These are phyloP conservation scores for Eutypella sp. DNA, from an alignment of 2,329 filamentous ascomycete species.

Conservation along the genomic window DNA sequence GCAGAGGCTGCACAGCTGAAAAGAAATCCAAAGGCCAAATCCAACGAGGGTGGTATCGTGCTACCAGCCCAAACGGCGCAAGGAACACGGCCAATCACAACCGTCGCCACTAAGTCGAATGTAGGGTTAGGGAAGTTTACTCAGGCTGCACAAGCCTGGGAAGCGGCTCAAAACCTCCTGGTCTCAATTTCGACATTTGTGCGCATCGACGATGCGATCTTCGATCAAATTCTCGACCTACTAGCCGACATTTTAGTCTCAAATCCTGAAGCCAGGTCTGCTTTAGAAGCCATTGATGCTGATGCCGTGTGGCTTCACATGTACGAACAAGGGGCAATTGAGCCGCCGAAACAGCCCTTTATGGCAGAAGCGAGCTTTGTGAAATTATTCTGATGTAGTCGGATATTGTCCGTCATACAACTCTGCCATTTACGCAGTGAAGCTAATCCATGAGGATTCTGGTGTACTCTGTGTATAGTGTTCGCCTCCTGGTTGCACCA, in stretches of 20 bases:
- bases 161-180: slow-evolving; percentile 54
- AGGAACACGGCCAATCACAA: slow-evolving; percentile 6
- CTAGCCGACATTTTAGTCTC: slow-evolving; percentile 46
- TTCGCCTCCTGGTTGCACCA: neutral
- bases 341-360: slow-evolving; percentile 32
- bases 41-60: no score
- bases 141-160: slow-evolving; percentile 60
- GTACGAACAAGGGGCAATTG: slow-evolving; percentile 40
- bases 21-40: slow-evolving; percentile 4
- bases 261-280: slow-evolving; percentile 44
- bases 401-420: neutral
- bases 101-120: slow-evolving; percentile 6
- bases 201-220: slow-evolving; percentile 59
- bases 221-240: slow-evolving; percentile 66
- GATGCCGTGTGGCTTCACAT: slow-evolving; percentile 73
- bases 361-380: slow-evolving; percentile 39
- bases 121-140: slow-evolving; percentile 53
- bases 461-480: neutral
- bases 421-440: neutral
- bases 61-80: no score
- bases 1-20: slow-evolving; percentile 28
- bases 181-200: slow-evolving; percentile 58
- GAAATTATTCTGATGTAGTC: slow-evolving; percentile 7
- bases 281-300: slow-evolving; percentile 60
- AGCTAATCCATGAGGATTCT: neutral